These are phyloP conservation scores for Kazachstania martiniae DNA, from an alignment of 805 yeast species.

Conservation along the genomic window DNA sequence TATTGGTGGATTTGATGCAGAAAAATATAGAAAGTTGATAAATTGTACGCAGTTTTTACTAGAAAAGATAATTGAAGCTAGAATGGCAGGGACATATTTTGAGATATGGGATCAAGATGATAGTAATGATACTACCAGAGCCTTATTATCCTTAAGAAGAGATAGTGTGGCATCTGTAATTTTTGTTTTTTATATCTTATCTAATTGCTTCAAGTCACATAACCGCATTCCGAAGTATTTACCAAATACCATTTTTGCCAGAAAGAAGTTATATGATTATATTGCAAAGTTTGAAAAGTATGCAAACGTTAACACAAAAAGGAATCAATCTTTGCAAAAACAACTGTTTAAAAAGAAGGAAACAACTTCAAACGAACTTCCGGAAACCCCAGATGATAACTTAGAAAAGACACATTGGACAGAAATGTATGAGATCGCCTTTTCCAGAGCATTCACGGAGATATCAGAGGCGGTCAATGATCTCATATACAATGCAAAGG, in stretches of 20 bases:
- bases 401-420: constrained; percentile 32
- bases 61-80: constrained; percentile 37
- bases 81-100: constrained; percentile 38
- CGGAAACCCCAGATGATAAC: constrained; percentile 1
- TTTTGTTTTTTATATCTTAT: constrained; percentile 32
- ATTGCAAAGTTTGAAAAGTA: constrained; percentile 26
- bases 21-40: constrained; percentile 27
- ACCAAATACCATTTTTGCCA: constrained; percentile 34
- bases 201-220: constrained; percentile 33
- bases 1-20: constrained; percentile 27
- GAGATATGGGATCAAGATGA: constrained; percentile 35
- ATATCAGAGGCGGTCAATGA: constrained; percentile 34
- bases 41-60: constrained; percentile 31
- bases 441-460: constrained; percentile 37
- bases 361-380: neutral
- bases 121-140: constrained; percentile 29
- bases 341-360: constrained; percentile 5
- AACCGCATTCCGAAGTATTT: constrained; percentile 33
- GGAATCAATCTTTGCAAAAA: constrained; percentile 5
- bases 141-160: constrained; percentile 34
- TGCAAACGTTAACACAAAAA: neutral
- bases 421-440: constrained; percentile 39
- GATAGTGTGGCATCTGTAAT: constrained; percentile 39
- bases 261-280: constrained; percentile 34
- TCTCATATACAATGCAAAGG: constrained; percentile 30